These are phyloP conservation scores for Aspergillus bombycis DNA, from an alignment of 2,329 filamentous ascomycete species.

Conservation along the genomic window DNA sequence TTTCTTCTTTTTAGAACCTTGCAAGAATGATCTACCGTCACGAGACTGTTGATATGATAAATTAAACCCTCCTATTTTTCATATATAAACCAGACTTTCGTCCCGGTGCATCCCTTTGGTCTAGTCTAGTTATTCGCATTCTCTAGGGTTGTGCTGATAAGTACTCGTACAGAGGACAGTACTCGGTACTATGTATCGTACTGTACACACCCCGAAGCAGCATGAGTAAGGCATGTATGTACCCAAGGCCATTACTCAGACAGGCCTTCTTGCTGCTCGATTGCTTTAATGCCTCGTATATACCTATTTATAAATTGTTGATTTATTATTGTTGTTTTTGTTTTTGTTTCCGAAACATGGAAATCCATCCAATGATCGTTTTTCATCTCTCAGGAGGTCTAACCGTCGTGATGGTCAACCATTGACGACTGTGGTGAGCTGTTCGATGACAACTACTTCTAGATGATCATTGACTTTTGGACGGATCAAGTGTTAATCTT, in stretches of 20 bases:
- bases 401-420: conserved; percentile 10
- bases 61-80: not conserved
- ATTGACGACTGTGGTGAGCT: conserved; percentile 21
- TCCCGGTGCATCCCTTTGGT: conserved; percentile 1
- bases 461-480: conserved; percentile 25
- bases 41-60: not conserved
- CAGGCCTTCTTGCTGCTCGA: not conserved
- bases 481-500: conserved; percentile 24
- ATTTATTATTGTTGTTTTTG: not conserved
- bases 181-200: not conserved
- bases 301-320: not conserved
- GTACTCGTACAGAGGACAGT: not conserved
- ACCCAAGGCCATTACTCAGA: not conserved
- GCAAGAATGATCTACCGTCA: not conserved
- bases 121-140: not conserved
- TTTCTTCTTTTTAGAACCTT: not conserved
- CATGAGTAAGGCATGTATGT: not conserved
- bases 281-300: conserved; percentile 1
- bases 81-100: not conserved
- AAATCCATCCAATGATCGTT: not conserved
- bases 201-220: not conserved
- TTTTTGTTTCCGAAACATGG: not conserved
- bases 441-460: conserved; percentile 20
- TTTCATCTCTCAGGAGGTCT: not conserved
- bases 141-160: not conserved